Base-by-base conservation (phyloP, 352 stramenopile genomes). In the Phytophthora kernoviae region DNA sequence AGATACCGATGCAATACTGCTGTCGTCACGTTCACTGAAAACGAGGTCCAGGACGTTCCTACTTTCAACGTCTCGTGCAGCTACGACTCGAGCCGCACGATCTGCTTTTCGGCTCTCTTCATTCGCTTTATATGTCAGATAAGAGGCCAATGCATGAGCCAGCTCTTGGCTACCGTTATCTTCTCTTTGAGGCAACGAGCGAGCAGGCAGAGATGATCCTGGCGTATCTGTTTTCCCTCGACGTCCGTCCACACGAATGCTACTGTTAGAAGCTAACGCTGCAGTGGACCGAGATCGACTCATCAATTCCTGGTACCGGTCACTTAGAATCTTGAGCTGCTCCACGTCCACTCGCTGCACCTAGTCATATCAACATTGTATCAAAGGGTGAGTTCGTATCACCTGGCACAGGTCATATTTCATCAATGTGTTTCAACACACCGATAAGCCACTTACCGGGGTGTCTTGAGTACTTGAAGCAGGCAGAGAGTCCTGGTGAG, bases 281-380 rank as follows among this genome's bases (percentile, higher is more conserved):
- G 42, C 54, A 60, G 44, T 22, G 21, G 43, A 42, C 33, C 44
- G 53, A 62, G 54, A 22, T 46, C 54, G 48, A 54, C 18, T 54
- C 21, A 68, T 57, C 2, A 73, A 37, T 32, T 77, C 52, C 17
- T 63, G 44, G 43, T 77, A 77, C 24, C 45, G 64, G 34, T 65
- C 39, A 15, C 52, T 54, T 4, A 74, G 44, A 12, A 43, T n/a
- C 14, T 54, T 50, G 27, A 77, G 37, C 26, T 56, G 56, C 12
- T 66, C 47, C 11, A 72, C 11, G 50, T 46, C 63, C 33, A n/a
- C 65, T 27, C 51, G n/a, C 10, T 65, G 42, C 15, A 71, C 36
- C 68, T 77, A 50, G 24, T 32, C 14, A 44, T 7, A 47, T 40
- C 20, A 50, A 8, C 46, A 44, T 41, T 15, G 15, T 30, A 43